These are phyloP conservation scores for Vitis riparia DNA, from an alignment of 164 flowering plant species.

Conservation along the genomic window DNA sequence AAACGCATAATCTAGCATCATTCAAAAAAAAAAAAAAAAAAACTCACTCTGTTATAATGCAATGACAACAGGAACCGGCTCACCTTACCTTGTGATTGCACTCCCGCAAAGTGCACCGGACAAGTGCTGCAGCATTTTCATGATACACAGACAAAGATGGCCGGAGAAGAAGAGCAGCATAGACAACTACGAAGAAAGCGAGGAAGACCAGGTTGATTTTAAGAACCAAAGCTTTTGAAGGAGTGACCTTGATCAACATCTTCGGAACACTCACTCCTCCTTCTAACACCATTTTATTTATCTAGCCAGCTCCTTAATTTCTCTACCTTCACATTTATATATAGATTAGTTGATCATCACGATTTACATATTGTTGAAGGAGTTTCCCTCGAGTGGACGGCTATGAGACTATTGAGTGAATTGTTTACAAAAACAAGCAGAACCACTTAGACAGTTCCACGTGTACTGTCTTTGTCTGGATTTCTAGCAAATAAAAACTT, in stretches of 20 bases:
- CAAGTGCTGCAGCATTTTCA: conserved; percentile 36
- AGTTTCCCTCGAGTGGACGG: too few species aligned
- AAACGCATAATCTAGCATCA: neutral
- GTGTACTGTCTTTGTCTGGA: conserved; percentile 29
- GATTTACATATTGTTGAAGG: too few species aligned
- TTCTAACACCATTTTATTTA: conserved; percentile 17
- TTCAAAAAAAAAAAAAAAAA: neutral
- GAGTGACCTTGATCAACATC: conserved; percentile 40
- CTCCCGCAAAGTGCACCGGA: conserved; percentile 65
- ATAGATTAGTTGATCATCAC: too few species aligned
- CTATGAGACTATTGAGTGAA: too few species aligned
- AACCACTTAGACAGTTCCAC: conserved; percentile 36
- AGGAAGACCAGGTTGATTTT: conserved; percentile 70
- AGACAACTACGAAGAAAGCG: conserved; percentile 54
- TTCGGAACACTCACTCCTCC: conserved; percentile 19
- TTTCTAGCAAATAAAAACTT: conserved; percentile 18
- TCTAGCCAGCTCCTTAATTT: too few species aligned
- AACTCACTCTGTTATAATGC: neutral
- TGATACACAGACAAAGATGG: conserved; percentile 52
- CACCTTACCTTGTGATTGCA: conserved; percentile 95
- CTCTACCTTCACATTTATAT: too few species aligned
- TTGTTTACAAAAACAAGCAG: neutral
- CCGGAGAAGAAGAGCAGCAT: conserved; percentile 56
- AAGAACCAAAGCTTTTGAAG: conserved; percentile 65
- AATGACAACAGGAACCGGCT: conserved; percentile 24